Percentiles rank a stretch among this genome's conserved stretches.
Conservation (phyloP, 306 rosid genomes). For the Hippophae rhamnoides region DNA sequence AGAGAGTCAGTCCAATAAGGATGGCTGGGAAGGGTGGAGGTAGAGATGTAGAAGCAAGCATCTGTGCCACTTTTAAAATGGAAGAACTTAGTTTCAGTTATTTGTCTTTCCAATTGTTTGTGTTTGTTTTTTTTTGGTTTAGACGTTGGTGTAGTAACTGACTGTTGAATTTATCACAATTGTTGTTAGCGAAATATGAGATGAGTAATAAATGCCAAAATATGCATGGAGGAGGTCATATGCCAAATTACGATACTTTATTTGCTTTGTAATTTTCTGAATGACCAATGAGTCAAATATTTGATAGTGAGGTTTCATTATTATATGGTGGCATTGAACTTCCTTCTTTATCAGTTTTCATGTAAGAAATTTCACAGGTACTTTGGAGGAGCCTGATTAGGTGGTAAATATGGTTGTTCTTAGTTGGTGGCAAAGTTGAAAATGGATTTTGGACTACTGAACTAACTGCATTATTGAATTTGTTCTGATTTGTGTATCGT, state of each 20-base stretch:
- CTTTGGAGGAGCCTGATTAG: too few relatives aligned
- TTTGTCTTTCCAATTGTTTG: constrained; percentile 30
- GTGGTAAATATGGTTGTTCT: too few relatives aligned
- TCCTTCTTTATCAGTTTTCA: too few relatives aligned
- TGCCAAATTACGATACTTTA: constrained; percentile 23
- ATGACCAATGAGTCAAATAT: not conserved
- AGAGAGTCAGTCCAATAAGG: constrained; percentile 21
- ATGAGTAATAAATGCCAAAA: constrained; percentile 77
- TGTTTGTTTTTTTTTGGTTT: constrained; percentile 33
- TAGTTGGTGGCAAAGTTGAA: too few relatives aligned
- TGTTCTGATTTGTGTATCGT: constrained; percentile 15
- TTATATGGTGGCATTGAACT: not conserved
- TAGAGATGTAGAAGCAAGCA: constrained; percentile 34
- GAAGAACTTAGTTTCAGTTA: constrained; percentile 31
- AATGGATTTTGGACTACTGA: not conserved
- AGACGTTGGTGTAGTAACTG: constrained; percentile 50
- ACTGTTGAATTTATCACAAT: constrained; percentile 57
- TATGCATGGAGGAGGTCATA: constrained; percentile 29
- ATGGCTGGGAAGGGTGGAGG: constrained; percentile 28
- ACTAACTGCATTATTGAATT: constrained; percentile 8
- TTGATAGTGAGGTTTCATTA: not conserved
- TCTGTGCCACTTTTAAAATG: constrained; percentile 13
- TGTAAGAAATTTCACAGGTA: too few relatives aligned
- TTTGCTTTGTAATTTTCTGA: constrained; percentile 11
- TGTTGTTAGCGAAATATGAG: constrained; percentile 58